A percentile compares a stretch with the other conserved stretches of the same genome.
Evolutionary conservation across 2,329 filamentous ascomycete genomes (phyloP).

Genomic region (Graphiopsis chlorocephala): DNA sequence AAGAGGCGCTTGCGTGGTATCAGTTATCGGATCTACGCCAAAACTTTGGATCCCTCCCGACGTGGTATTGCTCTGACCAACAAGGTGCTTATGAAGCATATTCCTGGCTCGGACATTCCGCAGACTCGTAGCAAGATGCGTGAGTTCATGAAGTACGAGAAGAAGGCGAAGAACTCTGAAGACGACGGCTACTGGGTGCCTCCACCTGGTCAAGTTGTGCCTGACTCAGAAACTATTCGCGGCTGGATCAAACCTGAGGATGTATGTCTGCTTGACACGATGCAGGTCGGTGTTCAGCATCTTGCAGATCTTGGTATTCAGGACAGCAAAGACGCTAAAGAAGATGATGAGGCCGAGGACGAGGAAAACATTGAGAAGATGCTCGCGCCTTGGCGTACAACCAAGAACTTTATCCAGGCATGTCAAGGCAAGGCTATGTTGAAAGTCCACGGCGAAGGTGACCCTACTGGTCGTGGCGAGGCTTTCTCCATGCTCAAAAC

Average conservation of each 20-base stretch:
- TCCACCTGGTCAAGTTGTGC: slow-evolving; percentile 67
- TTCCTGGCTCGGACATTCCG: slow-evolving; percentile 88
- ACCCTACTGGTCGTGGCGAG: slow-evolving; percentile 88
- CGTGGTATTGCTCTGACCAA: slow-evolving; percentile 81
- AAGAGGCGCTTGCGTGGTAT: slow-evolving; percentile 98
- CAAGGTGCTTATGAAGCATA: slow-evolving; percentile 61
- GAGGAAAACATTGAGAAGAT: slow-evolving; percentile 79
- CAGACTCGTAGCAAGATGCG: slow-evolving; percentile 97
- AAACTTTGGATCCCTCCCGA: slow-evolving; percentile 66
- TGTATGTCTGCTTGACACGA: slow-evolving; percentile 88
- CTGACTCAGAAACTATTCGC: slow-evolving; percentile 77
- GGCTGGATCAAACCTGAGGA: slow-evolving; percentile 93
- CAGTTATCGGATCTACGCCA: slow-evolving; percentile 81
- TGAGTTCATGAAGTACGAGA: slow-evolving; percentile 90
- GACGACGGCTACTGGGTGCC: slow-evolving; percentile 75
- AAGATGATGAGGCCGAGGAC: slow-evolving; percentile 60
- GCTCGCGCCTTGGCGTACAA: slow-evolving; percentile 93
- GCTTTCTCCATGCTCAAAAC: slow-evolving; percentile 97
- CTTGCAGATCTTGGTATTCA: slow-evolving; percentile 89
- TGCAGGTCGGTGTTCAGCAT: slow-evolving; percentile 92
- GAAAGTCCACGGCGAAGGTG: slow-evolving; percentile 87
- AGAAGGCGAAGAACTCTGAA: slow-evolving; percentile 79
- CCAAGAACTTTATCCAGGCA: slow-evolving; percentile 93
- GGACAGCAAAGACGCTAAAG: slow-evolving; percentile 58
- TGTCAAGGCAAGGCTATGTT: slow-evolving; percentile 96